Conservation (phyloP, 2,329 filamentous ascomycete genomes). For the Penicillium italicum region DNA sequence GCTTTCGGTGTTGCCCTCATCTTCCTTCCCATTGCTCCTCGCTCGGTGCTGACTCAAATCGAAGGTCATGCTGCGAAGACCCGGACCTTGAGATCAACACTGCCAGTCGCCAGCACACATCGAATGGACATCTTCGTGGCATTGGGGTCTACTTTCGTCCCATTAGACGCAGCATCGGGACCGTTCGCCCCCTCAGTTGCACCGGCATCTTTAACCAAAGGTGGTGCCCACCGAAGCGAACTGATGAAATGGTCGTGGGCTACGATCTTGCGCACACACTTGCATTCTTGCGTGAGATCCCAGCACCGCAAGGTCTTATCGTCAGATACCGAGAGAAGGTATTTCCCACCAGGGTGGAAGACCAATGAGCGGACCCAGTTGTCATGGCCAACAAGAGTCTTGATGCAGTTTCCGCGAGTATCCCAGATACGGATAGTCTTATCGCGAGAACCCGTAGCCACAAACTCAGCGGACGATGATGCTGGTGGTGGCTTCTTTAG, state of each 20-base stretch:
- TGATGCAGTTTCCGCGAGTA: constrained; percentile 75
- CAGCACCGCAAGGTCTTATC: constrained; percentile 92
- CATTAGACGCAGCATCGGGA: constrained; percentile 13
- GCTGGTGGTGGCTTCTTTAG: constrained; percentile 75
- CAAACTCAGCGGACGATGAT: constrained; percentile 75
- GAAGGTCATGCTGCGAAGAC: constrained; percentile 21
- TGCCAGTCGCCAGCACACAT: constrained; percentile 82
- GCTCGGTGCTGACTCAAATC: background rate
- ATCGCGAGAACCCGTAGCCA: constrained; percentile 84
- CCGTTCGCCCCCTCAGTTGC: constrained; percentile 16
- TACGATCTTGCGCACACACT: constrained; percentile 76
- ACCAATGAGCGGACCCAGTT: constrained; percentile 87
- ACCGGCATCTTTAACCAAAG: constrained; percentile 22
- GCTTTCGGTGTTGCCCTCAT: background rate
- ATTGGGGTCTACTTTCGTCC: constrained; percentile 30
- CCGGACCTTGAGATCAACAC: constrained; percentile 66
- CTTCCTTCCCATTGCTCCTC: background rate
- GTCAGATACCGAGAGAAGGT: constrained; percentile 78
- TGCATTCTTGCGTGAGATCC: constrained; percentile 87
- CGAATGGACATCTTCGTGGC: constrained; percentile 56
- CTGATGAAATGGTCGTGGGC: constrained; percentile 81
- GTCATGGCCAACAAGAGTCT: constrained; percentile 81
- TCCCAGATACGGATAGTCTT: constrained; percentile 92
- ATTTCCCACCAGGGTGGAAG: constrained; percentile 90
- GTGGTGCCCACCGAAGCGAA: constrained; percentile 77